Conservation (phyloP, 2,329 filamentous ascomycete species). For the Pyrenophora graminea region DNA sequence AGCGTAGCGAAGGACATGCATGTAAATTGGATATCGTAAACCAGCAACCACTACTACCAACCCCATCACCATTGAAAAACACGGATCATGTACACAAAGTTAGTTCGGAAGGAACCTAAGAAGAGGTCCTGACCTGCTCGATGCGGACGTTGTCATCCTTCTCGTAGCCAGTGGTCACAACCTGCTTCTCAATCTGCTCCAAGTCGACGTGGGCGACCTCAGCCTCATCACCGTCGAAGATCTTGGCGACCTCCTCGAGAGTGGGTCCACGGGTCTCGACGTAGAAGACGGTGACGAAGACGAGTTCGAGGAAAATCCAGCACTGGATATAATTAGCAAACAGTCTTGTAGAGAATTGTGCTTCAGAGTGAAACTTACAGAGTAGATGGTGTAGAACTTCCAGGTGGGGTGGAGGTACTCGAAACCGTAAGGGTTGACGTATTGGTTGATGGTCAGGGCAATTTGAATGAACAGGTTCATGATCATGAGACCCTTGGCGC, state of each 20-base stretch:
- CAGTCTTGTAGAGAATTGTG: background rate
- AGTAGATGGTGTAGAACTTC: slow-evolving; percentile 70
- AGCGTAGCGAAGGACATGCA: slow-evolving; percentile 2
- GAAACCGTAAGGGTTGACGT: slow-evolving; percentile 67
- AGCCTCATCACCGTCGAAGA: slow-evolving; percentile 69
- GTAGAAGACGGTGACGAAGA: slow-evolving; percentile 69
- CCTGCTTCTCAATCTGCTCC: slow-evolving; percentile 24
- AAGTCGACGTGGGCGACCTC: slow-evolving; percentile 42
- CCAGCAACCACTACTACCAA: background rate
- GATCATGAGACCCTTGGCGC: slow-evolving; percentile 56
- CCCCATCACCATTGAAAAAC: background rate
- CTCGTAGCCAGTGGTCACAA: slow-evolving; percentile 29
- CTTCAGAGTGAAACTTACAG: slow-evolving; percentile 45
- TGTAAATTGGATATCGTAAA: slow-evolving; percentile 6
- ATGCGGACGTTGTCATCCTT: slow-evolving; percentile 28
- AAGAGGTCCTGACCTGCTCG: slow-evolving; percentile 15
- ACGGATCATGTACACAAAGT: slow-evolving; percentile 4
- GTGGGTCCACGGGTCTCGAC: slow-evolving; percentile 73
- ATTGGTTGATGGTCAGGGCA: slow-evolving; percentile 64
- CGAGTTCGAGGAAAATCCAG: slow-evolving; percentile 64
- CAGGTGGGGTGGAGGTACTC: slow-evolving; percentile 60
- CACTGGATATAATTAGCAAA: slow-evolving; percentile 37
- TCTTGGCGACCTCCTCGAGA: slow-evolving; percentile 70
- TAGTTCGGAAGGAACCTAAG: slow-evolving; percentile 1
- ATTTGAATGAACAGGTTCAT: slow-evolving; percentile 69